phyloP scores from a whole-genome alignment of 108 stramenopile genomes.

The Nannochloropsis gaditana region DNA sequence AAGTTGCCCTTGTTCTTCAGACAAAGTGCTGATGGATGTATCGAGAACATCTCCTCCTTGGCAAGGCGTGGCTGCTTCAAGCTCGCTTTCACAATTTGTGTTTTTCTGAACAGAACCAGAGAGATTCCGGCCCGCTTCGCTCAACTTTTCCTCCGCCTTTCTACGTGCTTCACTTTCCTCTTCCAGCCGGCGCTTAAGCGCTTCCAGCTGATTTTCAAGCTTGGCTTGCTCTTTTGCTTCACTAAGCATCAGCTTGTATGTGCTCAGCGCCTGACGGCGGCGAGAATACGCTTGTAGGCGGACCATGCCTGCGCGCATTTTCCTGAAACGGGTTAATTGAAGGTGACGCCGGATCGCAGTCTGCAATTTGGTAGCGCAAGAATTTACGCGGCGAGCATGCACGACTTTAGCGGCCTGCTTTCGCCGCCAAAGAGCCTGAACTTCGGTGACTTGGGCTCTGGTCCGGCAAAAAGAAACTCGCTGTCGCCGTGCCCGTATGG shows the following conservation, averaged over 20 bases:
- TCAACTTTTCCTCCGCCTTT: constrained; percentile 26
- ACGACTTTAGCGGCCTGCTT: background rate
- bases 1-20: background rate
- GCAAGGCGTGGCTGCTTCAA: background rate
- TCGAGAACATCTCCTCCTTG: background rate
- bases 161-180: constrained; percentile 37
- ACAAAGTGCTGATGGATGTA: background rate
- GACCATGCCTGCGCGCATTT: constrained; percentile 13
- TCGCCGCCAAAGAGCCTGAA: background rate
- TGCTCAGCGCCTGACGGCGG: constrained; percentile 24
- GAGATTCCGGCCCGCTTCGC: background rate
- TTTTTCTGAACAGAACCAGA: background rate
- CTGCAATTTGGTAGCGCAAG: background rate
- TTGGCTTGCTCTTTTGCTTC: constrained; percentile 48
- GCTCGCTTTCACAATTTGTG: background rate
- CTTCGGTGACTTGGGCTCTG: background rate
- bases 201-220: constrained; percentile 46
- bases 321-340: background rate
- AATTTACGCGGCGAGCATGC: background rate
- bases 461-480: background rate
- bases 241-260: constrained; percentile 24
- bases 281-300: constrained; percentile 30
- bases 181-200: constrained; percentile 32
- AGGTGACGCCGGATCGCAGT: background rate
- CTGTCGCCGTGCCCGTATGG: constrained; percentile 23